Conservation (phyloP, 345 rosid species). For the Aethionema arabicum region DNA sequence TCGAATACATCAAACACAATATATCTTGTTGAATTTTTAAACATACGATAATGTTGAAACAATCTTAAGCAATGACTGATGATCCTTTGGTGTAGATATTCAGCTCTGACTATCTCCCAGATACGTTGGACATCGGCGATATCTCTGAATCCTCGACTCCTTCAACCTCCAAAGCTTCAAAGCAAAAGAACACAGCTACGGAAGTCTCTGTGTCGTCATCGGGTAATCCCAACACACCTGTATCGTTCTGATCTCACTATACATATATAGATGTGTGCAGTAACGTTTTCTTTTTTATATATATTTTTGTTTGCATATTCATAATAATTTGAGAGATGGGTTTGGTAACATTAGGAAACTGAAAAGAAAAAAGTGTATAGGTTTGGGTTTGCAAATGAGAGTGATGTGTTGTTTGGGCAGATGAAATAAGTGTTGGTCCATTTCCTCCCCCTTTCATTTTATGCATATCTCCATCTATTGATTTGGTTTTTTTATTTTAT, state of each 20-base stretch:
- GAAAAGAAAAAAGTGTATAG: constrained; percentile 17
- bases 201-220: constrained; percentile 46
- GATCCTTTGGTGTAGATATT: constrained; percentile 44
- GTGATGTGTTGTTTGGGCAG: constrained; percentile 18
- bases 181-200: constrained; percentile 45
- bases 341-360: constrained; percentile 3
- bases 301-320: constrained; percentile 21
- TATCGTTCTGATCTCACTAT: constrained; percentile 30
- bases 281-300: not conserved
- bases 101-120: constrained; percentile 56
- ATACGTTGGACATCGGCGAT: constrained; percentile 78
- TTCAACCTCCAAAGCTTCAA: constrained; percentile 43
- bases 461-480: constrained; percentile 14
- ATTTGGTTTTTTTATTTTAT: constrained; percentile 17
- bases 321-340: constrained; percentile 31
- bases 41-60: not conserved
- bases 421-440: constrained; percentile 1
- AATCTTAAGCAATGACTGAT: constrained; percentile 9
- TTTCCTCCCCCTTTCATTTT: constrained; percentile 19
- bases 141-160: constrained; percentile 42
- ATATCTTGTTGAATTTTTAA: not conserved
- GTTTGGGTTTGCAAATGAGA: constrained; percentile 22
- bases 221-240: constrained; percentile 29
- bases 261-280: constrained; percentile 6
- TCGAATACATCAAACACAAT: not conserved